A percentile compares a stretch with the other conserved stretches of the same genome.
Evolutionary conservation across 768 basidiomycete species (phyloP).

Genomic region (Amanita thiersii): DNA sequence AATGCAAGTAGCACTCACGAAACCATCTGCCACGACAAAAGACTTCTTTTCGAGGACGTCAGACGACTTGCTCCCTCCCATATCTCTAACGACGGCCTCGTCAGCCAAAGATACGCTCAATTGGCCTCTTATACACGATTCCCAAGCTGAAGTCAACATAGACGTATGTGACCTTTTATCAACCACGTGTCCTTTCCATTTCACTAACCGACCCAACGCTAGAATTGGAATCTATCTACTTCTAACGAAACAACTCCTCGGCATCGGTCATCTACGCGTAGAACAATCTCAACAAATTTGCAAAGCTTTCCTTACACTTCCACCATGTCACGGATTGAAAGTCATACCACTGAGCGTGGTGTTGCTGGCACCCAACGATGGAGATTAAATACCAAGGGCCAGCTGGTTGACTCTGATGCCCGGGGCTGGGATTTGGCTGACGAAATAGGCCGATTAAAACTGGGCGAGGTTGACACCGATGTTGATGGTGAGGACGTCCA

Average conservation of each 20-base stretch:
- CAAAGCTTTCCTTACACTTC: conserved; percentile 28
- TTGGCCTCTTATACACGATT: conserved; percentile 45
- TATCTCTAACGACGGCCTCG: conserved; percentile 23
- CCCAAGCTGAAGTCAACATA: conserved; percentile 29
- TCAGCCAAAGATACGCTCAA: conserved; percentile 29
- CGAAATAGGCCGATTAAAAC: conserved; percentile 65
- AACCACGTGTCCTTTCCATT: conserved; percentile 26
- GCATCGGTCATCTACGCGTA: conserved; percentile 20
- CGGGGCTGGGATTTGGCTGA: conserved; percentile 67
- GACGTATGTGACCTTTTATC: conserved; percentile 30
- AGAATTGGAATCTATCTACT: conserved; percentile 42
- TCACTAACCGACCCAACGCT: conserved; percentile 16
- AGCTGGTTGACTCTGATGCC: conserved; percentile 49
- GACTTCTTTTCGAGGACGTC: conserved; percentile 23
- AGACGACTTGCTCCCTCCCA: conserved; percentile 27
- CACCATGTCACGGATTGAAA: conserved; percentile 35
- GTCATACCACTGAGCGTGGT: conserved; percentile 30
- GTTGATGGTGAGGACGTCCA: conserved; percentile 35
- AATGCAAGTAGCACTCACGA: conserved; percentile 68
- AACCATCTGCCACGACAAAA: conserved; percentile 34
- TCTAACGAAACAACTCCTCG: conserved; percentile 27
- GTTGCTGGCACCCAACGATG: conserved; percentile 42
- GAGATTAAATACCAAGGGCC: conserved; percentile 57
- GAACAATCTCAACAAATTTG: conserved; percentile 22
- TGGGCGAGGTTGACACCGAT: conserved; percentile 45